These are phyloP conservation scores for Calonectria naviculata DNA, from an alignment of 2,329 filamentous ascomycete genomes.

Conservation along the genomic window DNA sequence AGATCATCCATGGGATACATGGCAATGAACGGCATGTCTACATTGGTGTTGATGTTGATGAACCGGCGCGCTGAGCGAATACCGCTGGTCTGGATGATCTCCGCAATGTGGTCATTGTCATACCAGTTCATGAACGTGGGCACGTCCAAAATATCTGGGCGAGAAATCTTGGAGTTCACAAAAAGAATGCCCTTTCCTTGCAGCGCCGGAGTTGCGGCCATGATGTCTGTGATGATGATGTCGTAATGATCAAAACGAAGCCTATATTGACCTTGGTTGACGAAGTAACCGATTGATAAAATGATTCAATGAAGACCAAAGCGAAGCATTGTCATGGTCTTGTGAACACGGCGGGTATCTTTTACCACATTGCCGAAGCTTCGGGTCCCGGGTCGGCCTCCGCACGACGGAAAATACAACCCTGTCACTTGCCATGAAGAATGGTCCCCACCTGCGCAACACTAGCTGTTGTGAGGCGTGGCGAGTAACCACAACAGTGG, in stretches of 20 bases:
- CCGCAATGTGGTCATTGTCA: background rate
- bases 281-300: background rate
- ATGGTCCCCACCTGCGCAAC: too few species aligned
- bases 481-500: too few species aligned
- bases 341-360: background rate
- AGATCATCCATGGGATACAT: background rate
- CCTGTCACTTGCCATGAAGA: too few species aligned
- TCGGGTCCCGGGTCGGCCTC: background rate
- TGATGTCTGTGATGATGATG: background rate
- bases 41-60: background rate
- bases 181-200: background rate
- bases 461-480: too few species aligned
- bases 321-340: background rate
- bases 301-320: background rate
- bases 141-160: background rate
- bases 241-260: background rate
- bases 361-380: background rate
- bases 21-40: background rate
- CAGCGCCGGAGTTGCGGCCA: background rate
- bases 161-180: background rate
- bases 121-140: background rate
- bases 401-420: background rate
- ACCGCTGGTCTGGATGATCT: background rate
- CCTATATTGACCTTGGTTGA: background rate
- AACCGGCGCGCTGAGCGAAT: background rate